Evolutionary conservation across 176 grass and related monocot genomes (phyloP).

Genomic region (Guadua angustifolia): DNA sequence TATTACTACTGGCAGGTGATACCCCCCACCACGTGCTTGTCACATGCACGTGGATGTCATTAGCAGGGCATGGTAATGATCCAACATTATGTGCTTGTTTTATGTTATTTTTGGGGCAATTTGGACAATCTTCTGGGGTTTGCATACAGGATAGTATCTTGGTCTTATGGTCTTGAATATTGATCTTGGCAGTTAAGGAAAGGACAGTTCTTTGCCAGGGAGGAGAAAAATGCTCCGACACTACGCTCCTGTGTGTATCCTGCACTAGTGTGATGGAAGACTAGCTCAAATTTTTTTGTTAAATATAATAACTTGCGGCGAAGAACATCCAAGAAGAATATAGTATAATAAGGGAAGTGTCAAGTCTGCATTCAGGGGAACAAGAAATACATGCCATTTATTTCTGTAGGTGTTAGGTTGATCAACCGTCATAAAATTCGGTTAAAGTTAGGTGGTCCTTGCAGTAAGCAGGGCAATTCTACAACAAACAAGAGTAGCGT

Average conservation of each 20-base stretch:
- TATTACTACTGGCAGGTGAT: constrained; percentile 35
- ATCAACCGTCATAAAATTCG: constrained; percentile 52
- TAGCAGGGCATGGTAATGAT: constrained; percentile 22
- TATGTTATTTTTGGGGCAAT: constrained; percentile 25
- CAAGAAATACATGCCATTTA: constrained; percentile 53
- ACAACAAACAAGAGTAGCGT: constrained; percentile 48
- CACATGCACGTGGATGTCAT: constrained; percentile 41
- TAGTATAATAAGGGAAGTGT: background rate
- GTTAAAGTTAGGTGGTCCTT: constrained; percentile 50
- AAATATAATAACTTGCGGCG: background rate
- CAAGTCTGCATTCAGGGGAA: constrained; percentile 43
- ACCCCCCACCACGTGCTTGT: constrained; percentile 46
- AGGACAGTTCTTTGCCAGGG: background rate
- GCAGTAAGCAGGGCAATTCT: constrained; percentile 27
- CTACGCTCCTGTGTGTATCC: too few relatives aligned
- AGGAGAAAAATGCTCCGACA: too few relatives aligned
- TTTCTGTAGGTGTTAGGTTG: constrained; percentile 47
- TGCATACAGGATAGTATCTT: constrained; percentile 46
- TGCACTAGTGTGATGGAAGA: background rate
- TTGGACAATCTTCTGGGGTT: constrained; percentile 42
- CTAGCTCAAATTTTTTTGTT: background rate
- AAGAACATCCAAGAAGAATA: constrained; percentile 8
- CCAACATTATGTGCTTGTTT: constrained; percentile 31
- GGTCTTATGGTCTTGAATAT: constrained; percentile 46
- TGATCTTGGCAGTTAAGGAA: constrained; percentile 26